A percentile compares a stretch with the other conserved stretches of the same genome.
These are phyloP conservation scores for Lepidium aucheri DNA, from an alignment of 345 rosid species.

Conservation along the genomic window DNA sequence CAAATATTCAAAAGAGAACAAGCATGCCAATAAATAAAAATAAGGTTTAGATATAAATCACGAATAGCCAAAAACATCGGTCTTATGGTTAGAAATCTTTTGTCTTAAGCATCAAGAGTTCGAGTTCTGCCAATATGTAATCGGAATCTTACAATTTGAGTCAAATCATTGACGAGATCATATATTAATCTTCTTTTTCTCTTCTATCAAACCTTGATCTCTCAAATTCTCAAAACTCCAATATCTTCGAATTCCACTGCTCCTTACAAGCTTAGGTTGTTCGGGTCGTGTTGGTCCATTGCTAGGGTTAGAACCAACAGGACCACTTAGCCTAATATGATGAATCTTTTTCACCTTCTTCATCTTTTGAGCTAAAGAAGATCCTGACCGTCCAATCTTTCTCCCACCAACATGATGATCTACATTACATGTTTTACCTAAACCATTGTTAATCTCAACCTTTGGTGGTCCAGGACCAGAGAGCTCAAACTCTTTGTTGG, in stretches of 20 bases:
- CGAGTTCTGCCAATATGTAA: no score
- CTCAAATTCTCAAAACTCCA: conserved; percentile 77
- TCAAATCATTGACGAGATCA: background rate
- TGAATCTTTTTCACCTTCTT: conserved; percentile 25
- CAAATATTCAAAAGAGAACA: background rate
- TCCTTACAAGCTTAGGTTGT: conserved; percentile 56
- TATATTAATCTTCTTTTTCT: background rate
- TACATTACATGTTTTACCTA: conserved; percentile 29
- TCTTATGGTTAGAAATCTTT: no score
- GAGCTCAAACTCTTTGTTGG: conserved; percentile 9
- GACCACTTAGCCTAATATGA: conserved; percentile 31
- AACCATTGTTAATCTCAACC: conserved; percentile 14
- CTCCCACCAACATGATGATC: conserved; percentile 11
- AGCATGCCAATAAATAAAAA: background rate
- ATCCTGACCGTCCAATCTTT: conserved; percentile 19
- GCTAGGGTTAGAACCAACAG: conserved; percentile 12
- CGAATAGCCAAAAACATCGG: no score
- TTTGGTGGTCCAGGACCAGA: conserved; percentile 21
- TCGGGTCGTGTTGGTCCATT: background rate
- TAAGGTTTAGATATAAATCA: no score
- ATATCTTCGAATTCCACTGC: conserved; percentile 76
- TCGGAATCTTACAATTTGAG: no score
- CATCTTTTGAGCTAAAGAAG: conserved; percentile 28
- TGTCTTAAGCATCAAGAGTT: no score
- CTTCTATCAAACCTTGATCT: conserved; percentile 23